Percentiles rank a stretch among this genome's conserved stretches.
Conservation (phyloP, 2,329 filamentous ascomycete species). For the Berkeleyomyces basicola region DNA sequence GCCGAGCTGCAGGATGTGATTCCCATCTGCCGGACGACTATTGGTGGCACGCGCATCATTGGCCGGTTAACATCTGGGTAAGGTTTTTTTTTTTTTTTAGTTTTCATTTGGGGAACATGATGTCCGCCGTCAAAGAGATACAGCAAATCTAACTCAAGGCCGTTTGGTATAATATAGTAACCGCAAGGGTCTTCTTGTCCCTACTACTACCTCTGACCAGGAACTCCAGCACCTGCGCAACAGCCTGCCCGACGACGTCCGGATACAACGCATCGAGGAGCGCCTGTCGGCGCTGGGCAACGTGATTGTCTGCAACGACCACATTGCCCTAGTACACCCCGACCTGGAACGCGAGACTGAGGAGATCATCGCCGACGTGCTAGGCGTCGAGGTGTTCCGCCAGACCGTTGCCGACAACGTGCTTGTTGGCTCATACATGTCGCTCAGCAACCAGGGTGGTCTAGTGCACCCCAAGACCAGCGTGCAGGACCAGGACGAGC, state of each 20-base stretch:
- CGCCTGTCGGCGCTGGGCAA: constrained; percentile 89
- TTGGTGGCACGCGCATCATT: constrained; percentile 90
- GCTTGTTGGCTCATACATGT: constrained; percentile 91
- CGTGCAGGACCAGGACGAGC: constrained; percentile 95
- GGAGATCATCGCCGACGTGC: constrained; percentile 91
- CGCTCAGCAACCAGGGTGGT: constrained; percentile 85
- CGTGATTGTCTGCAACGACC: constrained; percentile 91
- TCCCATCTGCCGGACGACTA: constrained; percentile 90
- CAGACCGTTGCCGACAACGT: constrained; percentile 97
- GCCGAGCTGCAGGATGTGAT: constrained; percentile 94
- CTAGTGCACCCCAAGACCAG: constrained; percentile 95
- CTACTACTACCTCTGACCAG: constrained; percentile 91
- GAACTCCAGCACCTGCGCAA: constrained; percentile 96
- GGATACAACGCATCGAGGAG: constrained; percentile 96
- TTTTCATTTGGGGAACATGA: neutral
- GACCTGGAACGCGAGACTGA: constrained; percentile 96
- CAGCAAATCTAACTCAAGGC: neutral
- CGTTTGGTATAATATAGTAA: constrained; percentile 39
- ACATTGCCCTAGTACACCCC: constrained; percentile 89
- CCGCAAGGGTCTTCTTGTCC: constrained; percentile 89
- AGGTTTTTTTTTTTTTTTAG: constrained; percentile 18
- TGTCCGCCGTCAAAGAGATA: neutral
- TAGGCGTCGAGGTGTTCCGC: constrained; percentile 76
- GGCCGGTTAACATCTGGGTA: constrained; percentile 87
- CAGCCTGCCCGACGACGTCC: constrained; percentile 75